Conservation (phyloP, 495 filamentous ascomycete genomes). For the Hypoxylon lienhwacheense region DNA sequence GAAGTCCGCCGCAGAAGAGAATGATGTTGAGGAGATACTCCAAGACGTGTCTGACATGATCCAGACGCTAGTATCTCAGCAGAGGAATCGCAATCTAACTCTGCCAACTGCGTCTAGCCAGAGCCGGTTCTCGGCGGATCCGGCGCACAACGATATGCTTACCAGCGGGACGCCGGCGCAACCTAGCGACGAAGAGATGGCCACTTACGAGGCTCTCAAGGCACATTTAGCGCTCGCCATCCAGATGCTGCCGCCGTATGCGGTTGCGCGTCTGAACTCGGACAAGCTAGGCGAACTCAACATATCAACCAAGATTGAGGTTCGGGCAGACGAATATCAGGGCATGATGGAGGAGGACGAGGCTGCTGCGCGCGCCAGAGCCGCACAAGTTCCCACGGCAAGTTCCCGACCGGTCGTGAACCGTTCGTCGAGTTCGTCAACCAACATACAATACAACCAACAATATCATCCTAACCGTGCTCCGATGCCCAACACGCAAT, state of each 20-base stretch:
- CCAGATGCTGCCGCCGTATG: constrained; percentile 76
- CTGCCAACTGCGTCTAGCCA: constrained; percentile 51
- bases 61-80: constrained; percentile 82
- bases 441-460: constrained; percentile 40
- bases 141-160: constrained; percentile 54
- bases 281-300: constrained; percentile 79
- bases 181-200: constrained; percentile 64
- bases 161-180: constrained; percentile 52
- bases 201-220: constrained; percentile 74
- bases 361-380: constrained; percentile 43
- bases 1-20: constrained; percentile 56
- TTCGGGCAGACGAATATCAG: constrained; percentile 69
- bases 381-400: constrained; percentile 40
- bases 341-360: constrained; percentile 91
- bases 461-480: constrained; percentile 44
- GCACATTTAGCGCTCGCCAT: constrained; percentile 73
- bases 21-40: constrained; percentile 73
- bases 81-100: constrained; percentile 75
- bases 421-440: constrained; percentile 45
- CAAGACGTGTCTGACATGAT: constrained; percentile 79
- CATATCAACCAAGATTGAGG: constrained; percentile 77
- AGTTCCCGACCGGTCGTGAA: constrained; percentile 43
- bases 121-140: constrained; percentile 52
- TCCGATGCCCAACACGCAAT: constrained; percentile 45
- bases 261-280: constrained; percentile 81